Base-by-base conservation (phyloP, 805 yeast species). In the Yarrowia sp. region DNA sequence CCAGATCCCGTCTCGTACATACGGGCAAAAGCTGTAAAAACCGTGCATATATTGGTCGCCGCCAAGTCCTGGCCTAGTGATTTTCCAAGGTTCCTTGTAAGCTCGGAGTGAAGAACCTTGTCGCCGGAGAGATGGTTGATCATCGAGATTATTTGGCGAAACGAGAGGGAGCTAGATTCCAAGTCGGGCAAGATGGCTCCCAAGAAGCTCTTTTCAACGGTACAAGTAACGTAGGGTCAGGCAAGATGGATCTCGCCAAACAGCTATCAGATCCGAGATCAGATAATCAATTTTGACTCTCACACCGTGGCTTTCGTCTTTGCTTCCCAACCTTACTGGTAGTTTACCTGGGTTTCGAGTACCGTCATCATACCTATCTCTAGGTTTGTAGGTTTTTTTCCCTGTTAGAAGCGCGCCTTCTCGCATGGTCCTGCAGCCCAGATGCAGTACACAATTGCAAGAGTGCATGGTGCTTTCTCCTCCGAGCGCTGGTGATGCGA, bases 11-110 rank as follows among this genome's bases (percentile, higher is more conserved):
- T n/a, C n/a, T n/a, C n/a, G n/a, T n/a, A n/a, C n/a, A n/a, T n/a
- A n/a, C n/a, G n/a, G n/a, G 18, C 13, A 12, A 44, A 44, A 44
- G 25, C 51, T 25, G 47, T 42, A 44, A 19, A 44, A 44, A 44
- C 35, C 51, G 14, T 44, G 51, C 51, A 44, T 44, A 44, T 44
- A 44, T 44, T 44, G 51, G 33, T 8, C n/a, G n/a, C 14, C 22
- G 42, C 24, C 24, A 38, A 38, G 42, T 19, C 38, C 41, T 36
- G 22, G 41, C n/a, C 24, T 18, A 36, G 41, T 35, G 38, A 18
- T 22, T 36, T 22, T 6, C 22, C 7, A 36, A 19, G 24, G 7
- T 36, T 36, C 24, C 16, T 12, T 10, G 24, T 16, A 21, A 3
- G 25, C 10, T 21, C 7, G 25, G 13, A 6, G 42, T 38, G 42